Conservation (phyloP, 1,139 yeast genomes). For the Meyerozyma sp. region DNA sequence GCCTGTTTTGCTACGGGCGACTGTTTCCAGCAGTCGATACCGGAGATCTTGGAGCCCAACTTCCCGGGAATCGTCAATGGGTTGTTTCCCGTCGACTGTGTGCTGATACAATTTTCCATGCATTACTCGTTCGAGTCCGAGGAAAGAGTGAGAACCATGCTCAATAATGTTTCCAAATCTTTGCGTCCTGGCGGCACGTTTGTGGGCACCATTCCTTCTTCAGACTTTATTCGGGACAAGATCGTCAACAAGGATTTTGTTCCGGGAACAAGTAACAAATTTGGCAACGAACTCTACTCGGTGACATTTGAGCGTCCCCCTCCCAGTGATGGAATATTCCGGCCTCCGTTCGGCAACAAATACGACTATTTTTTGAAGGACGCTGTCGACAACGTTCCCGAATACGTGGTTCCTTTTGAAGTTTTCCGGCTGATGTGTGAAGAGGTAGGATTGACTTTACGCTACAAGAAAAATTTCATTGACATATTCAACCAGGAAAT, state of each 20-base stretch:
- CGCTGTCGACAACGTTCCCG: conserved; percentile 96
- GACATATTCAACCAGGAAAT: conserved; percentile 80
- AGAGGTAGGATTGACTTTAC: conserved; percentile 71
- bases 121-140: conserved; percentile 94
- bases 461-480: conserved; percentile 71
- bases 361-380: conserved; percentile 81
- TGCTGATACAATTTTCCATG: conserved; percentile 84
- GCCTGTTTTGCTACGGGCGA: conserved; percentile 89
- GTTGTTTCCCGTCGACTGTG: conserved; percentile 80
- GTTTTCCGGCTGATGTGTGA: conserved; percentile 76
- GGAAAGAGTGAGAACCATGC: conserved; percentile 64
- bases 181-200: conserved; percentile 79
- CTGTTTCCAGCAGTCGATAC: conserved; percentile 68
- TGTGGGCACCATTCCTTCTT: conserved; percentile 91
- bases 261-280: conserved; percentile 41
- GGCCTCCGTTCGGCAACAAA: conserved; percentile 76
- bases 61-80: conserved; percentile 50
- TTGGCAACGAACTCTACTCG: conserved; percentile 82
- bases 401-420: conserved; percentile 95
- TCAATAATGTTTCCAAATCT: conserved; percentile 72
- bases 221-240: conserved; percentile 73
- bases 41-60: conserved; percentile 64
- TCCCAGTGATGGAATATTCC: conserved; percentile 66
- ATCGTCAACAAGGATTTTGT: conserved; percentile 40
- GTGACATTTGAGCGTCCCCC: conserved; percentile 76